These are phyloP conservation scores for Oryza australiensis DNA, from an alignment of 176 grass and related monocot species.

Conservation along the genomic window DNA sequence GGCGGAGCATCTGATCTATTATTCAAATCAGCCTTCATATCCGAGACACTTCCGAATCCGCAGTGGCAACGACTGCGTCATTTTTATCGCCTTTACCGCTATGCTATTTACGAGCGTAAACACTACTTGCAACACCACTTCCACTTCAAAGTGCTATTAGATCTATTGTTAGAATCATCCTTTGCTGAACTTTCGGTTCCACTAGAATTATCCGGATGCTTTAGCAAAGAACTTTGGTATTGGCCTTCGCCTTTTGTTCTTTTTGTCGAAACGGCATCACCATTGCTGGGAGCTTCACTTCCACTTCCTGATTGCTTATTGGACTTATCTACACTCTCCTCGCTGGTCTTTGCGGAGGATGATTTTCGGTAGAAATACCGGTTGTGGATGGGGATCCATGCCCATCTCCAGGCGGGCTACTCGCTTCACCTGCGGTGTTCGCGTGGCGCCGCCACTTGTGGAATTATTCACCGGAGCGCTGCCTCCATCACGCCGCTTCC, in stretches of 20 bases:
- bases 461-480: conserved; percentile 6
- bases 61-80: background rate
- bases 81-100: background rate
- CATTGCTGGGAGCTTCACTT: background rate
- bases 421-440: background rate
- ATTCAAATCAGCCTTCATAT: conserved; percentile 10
- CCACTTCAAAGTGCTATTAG: conserved; percentile 2
- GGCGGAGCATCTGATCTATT: conserved; percentile 5
- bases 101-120: conserved; percentile 28
- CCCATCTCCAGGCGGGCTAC: background rate
- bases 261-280: background rate
- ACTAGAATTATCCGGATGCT: conserved; percentile 14
- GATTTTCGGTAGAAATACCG: conserved; percentile 10
- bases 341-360: background rate
- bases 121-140: conserved; percentile 25
- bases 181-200: background rate
- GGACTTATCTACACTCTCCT: background rate
- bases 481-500: background rate
- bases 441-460: conserved; percentile 12
- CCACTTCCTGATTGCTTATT: conserved; percentile 19
- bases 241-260: conserved; percentile 1
- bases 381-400: conserved; percentile 26
- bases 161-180: background rate
- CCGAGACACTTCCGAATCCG: conserved; percentile 25
- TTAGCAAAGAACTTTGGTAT: background rate